These are phyloP conservation scores for Claviceps pazoutovae DNA, from an alignment of 2,329 filamentous ascomycete genomes.

Conservation along the genomic window DNA sequence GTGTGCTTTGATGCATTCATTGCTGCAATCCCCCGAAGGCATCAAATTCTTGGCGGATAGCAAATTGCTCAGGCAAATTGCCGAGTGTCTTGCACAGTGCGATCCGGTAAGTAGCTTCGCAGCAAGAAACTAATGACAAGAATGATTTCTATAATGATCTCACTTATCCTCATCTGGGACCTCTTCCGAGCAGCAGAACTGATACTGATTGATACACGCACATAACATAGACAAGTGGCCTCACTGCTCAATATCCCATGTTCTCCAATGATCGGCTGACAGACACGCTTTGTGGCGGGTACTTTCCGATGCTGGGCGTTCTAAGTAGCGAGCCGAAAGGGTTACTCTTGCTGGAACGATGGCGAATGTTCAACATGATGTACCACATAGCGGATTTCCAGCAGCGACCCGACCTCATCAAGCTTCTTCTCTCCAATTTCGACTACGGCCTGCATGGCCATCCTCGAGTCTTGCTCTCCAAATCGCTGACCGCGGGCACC, in stretches of 20 bases:
- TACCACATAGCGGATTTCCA: constrained; percentile 93
- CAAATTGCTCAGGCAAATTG: constrained; percentile 85
- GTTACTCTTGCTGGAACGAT: constrained; percentile 79
- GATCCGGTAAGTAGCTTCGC: constrained; percentile 51
- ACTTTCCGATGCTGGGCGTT: constrained; percentile 83
- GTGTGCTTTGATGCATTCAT: constrained; percentile 72
- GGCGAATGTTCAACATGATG: constrained; percentile 99
- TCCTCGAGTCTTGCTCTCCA: constrained; percentile 81
- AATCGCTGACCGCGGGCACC: constrained; percentile 79
- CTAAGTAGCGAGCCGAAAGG: constrained; percentile 73
- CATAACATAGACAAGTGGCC: constrained; percentile 43
- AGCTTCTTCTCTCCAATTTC: constrained; percentile 75
- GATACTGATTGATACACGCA: constrained; percentile 1
- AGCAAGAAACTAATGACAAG: not conserved
- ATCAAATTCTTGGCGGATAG: constrained; percentile 76
- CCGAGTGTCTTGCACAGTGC: constrained; percentile 89
- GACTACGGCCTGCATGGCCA: constrained; percentile 85
- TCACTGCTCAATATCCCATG: constrained; percentile 72
- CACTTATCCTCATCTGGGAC: not conserved
- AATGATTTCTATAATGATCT: not conserved
- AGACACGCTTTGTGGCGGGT: constrained; percentile 81
- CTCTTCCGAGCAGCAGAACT: constrained; percentile 2
- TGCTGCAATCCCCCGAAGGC: constrained; percentile 77
- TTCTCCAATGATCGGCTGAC: constrained; percentile 76
- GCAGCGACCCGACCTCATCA: constrained; percentile 82